A percentile compares a stretch with the other conserved stretches of the same genome.
phyloP scores from a whole-genome alignment of 1,284 basidiomycete species.

The Trametes pubescens region DNA sequence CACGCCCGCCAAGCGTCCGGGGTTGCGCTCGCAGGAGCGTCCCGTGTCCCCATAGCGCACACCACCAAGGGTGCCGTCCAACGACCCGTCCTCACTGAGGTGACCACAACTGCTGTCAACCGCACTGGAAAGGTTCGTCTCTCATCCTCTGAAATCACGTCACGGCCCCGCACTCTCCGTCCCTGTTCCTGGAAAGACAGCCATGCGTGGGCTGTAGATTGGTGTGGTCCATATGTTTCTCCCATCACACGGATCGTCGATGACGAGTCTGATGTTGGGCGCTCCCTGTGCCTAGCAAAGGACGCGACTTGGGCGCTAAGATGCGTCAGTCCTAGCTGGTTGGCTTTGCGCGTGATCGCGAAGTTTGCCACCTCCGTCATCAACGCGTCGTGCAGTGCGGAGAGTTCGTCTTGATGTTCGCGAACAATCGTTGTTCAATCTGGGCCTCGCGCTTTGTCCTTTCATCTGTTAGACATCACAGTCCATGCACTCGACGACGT shows the following conservation, averaged over 20 bases:
- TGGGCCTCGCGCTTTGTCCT: neutral
- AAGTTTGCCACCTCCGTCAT: slow-evolving; percentile 29
- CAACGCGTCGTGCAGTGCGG: slow-evolving; percentile 8
- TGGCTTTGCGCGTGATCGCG: slow-evolving; percentile 31
- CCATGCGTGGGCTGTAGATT: neutral
- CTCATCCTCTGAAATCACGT: slow-evolving; percentile 6
- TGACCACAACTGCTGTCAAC: slow-evolving; percentile 75
- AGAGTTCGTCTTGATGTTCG: slow-evolving; percentile 5
- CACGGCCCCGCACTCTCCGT: neutral
- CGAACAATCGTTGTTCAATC: slow-evolving; percentile 13
- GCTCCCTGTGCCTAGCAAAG: slow-evolving; percentile 13
- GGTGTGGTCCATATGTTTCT: neutral
- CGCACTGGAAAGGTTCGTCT: slow-evolving; percentile 63
- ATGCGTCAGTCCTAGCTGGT: slow-evolving; percentile 17
- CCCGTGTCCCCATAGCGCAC: slow-evolving; percentile 46
- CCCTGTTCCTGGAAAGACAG: neutral
- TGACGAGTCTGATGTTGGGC: slow-evolving; percentile 13
- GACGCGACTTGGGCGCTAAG: slow-evolving; percentile 30
- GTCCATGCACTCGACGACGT: neutral
- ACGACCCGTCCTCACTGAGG: slow-evolving; percentile 74
- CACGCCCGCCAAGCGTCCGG: slow-evolving; percentile 68
- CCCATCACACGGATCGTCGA: neutral
- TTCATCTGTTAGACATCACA: neutral
- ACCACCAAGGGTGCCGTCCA: slow-evolving; percentile 55
- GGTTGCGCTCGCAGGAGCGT: slow-evolving; percentile 50